phyloP scores from a whole-genome alignment of 305 asterid genomes.

The Rubia tinctorum region DNA sequence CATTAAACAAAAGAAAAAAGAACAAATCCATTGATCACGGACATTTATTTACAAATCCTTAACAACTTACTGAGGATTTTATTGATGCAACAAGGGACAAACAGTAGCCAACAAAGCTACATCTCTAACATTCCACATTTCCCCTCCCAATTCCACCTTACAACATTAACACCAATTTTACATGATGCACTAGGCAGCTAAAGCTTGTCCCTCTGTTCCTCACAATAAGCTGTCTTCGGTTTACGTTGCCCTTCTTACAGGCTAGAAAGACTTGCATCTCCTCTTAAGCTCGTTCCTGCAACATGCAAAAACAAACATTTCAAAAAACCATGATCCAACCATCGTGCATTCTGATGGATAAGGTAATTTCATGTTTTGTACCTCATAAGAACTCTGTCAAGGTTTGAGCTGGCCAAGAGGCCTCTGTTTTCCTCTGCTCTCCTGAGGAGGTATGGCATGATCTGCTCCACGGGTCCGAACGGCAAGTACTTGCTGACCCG shows the following conservation, averaged over 20 bases:
- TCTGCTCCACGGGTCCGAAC: constrained; percentile 73
- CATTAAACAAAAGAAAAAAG: background rate
- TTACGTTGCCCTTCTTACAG: background rate
- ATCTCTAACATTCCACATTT: background rate
- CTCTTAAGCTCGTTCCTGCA: constrained; percentile 22
- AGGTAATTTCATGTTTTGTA: constrained; percentile 9
- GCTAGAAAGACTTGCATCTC: constrained; percentile 6
- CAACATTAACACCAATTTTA: background rate
- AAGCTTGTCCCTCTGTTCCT: background rate
- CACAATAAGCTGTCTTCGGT: background rate
- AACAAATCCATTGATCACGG: background rate
- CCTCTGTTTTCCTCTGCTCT: constrained; percentile 93
- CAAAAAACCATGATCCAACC: background rate
- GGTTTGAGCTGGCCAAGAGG: constrained; percentile 45
- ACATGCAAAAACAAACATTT: too few species aligned
- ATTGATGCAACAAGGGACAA: background rate
- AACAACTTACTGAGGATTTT: background rate
- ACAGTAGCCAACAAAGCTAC: background rate
- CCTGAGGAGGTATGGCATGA: constrained; percentile 78
- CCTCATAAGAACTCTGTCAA: constrained; percentile 66
- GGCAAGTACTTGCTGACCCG: constrained; percentile 79
- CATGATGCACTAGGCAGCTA: background rate
- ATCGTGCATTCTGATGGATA: too few species aligned
- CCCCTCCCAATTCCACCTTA: background rate
- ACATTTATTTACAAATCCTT: background rate